phyloP scores from a whole-genome alignment of 768 basidiomycete species.

The Leucogyrophana mollusca region DNA sequence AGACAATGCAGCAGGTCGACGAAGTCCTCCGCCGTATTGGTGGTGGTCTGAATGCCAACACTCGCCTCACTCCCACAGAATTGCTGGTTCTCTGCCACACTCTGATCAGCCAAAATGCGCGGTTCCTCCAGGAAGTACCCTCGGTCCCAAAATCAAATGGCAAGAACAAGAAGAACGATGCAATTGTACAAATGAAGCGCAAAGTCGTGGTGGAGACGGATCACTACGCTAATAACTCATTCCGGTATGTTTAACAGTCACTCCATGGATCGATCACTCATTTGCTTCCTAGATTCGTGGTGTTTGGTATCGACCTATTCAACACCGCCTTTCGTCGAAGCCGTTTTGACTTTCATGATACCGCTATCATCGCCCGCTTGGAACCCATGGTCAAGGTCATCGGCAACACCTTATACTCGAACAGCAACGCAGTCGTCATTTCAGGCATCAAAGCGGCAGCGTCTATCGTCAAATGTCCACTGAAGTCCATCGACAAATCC shows the following conservation, averaged over 20 bases:
- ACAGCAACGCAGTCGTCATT: conserved; percentile 67
- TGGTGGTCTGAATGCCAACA: conserved; percentile 81
- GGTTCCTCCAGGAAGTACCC: conserved; percentile 70
- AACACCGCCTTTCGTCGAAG: conserved; percentile 83
- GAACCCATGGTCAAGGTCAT: conserved; percentile 85
- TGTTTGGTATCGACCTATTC: conserved; percentile 90
- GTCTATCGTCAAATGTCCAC: conserved; percentile 79
- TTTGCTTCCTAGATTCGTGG: conserved; percentile 62
- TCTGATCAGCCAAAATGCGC: conserved; percentile 86
- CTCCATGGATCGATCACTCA: conserved; percentile 1
- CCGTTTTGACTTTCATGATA: conserved; percentile 81
- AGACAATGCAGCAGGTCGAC: conserved; percentile 81
- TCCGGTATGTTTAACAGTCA: conserved; percentile 51
- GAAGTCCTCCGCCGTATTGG: conserved; percentile 85
- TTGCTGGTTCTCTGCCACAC: conserved; percentile 84
- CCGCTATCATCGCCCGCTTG: conserved; percentile 72
- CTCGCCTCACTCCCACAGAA: conserved; percentile 63
- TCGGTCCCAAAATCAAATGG: conserved; percentile 29
- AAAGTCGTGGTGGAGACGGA: conserved; percentile 51
- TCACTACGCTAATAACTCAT: conserved; percentile 84
- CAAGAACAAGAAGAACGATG: conserved; percentile 47
- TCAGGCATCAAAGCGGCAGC: conserved; percentile 80
- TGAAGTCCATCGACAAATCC: conserved; percentile 71
- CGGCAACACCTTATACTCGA: conserved; percentile 91
- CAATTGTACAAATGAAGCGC: conserved; percentile 78